Evolutionary conservation across 441 rosid genomes (phyloP), one percentile per base, ranked within the genome.

Genomic region (Erysimum cheiri): DNA sequence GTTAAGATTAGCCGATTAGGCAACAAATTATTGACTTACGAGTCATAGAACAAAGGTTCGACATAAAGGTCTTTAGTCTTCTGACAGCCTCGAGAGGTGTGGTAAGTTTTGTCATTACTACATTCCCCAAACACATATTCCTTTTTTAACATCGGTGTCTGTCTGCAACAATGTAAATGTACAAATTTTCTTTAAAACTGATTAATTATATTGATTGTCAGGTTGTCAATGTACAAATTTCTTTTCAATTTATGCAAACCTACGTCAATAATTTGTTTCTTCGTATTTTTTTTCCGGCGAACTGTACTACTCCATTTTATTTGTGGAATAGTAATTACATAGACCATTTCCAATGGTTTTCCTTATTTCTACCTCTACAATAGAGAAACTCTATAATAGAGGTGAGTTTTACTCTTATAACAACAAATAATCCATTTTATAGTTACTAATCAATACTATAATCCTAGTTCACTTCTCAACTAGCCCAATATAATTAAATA

Each of bases 1-100:
- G 32, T 29, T n/a, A n/a, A n/a, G n/a, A n/a, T n/a, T n/a, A n/a
- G 15, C 29, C 12, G 3, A 53, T 53, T 9, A 52, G 28, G 5
- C 15, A 49, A 26, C 39, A 31, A 54, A 44, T 3, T 10, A 14
- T 15, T 14, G 8, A 44, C 10, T 44, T 15, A 44, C 49, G 24
- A 15, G 49, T 44, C 24, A 15, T 6, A 44, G 24, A 15, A 44
- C 49, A 44, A 44, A 44, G 49, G 49, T 8, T 44, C 47, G 24
- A 44, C 22, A 6, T 15, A 44, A 36, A n/a, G 11, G 24, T 44
- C 49, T 44, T 44, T 36, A 36, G 11, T 49, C 13, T 17, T 56
- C 68, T 67, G 72, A 59, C 72, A 73, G 19, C 62, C 57, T 73
- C 57, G 68, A 67, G 22, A 32, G 37, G 29, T 44, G 72, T 41